Evolutionary conservation across 2,329 filamentous ascomycete genomes (phyloP), one percentile per base, ranked within the genome.

Genomic region (Seiridium unicorne): DNA sequence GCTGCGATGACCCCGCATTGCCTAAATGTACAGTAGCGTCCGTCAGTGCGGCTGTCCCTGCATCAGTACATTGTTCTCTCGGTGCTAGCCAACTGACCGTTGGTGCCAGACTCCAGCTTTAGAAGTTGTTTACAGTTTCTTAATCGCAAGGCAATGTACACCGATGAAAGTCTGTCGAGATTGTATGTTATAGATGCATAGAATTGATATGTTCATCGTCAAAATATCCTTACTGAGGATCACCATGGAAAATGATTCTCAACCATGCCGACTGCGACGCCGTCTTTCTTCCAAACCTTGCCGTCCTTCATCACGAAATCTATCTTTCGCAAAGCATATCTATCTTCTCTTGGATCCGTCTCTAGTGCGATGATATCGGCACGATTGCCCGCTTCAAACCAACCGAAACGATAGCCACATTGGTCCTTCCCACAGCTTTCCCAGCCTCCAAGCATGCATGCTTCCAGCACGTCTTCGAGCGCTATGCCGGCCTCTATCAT

Each of bases 301-400:
- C 75, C 82, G 65, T 86, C 82, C 66, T 85, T 86, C 82, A 86
- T 85, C 18, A 85, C 83, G 66, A 84, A 84, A 57, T 68, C 73
- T 1, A 85, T 79, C 60, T 74, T 77, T 57, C 81, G 74, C 36
- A 86, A 61, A 2, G 77, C 77, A 26, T 66, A 63, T 1, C 68
- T 42, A 58, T 83, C 79, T 26, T 70, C 62, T 34, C 72, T 70
- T 3, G 79, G 76, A 63, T 84, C 78, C 0, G 74, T 69, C 2
- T 77, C 72, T 9, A 85, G 61, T 0, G 80, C 82, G 53, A 84
- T 75, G 9, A 85, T 75, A 69, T 85, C 83, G 0, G 82, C 83
- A 7, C 78, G 71, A 44, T 72, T 76, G 0, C 81, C 83, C 55
- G 76, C 68, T 55, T 80, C 80, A 34, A 85, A 68, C 71, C 76